phyloP scores from a whole-genome alignment of 2,329 filamentous ascomycete species.

The Paramyrothecium sp. region DNA sequence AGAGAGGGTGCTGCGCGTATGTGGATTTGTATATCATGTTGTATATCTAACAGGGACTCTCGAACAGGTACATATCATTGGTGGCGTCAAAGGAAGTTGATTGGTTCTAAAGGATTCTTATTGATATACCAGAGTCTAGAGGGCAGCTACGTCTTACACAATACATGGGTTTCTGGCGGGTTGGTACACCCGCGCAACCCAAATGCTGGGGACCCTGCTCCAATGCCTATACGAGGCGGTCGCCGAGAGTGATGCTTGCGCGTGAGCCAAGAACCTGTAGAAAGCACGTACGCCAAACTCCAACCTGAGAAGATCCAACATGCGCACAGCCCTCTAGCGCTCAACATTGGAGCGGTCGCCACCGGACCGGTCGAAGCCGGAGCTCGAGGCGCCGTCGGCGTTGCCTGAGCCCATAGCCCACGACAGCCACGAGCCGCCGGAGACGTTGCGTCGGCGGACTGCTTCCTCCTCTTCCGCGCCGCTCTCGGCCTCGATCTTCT shows the following conservation, averaged over 20 bases:
- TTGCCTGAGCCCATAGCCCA: constrained; percentile 41
- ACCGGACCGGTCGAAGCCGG: constrained; percentile 34
- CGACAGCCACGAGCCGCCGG: constrained; percentile 45
- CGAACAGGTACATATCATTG: no score
- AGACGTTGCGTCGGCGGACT: constrained; percentile 28
- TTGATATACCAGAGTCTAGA: no score
- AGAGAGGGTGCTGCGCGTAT: no score
- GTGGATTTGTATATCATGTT: no score
- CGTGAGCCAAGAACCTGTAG: background rate
- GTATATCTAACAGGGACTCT: no score
- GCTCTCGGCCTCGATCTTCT: constrained; percentile 79
- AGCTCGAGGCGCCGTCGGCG: constrained; percentile 28
- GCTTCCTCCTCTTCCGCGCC: constrained; percentile 51
- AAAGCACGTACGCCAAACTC: background rate
- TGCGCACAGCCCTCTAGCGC: background rate
- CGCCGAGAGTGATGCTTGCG: background rate
- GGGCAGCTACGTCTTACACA: background rate
- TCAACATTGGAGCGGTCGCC: constrained; percentile 14
- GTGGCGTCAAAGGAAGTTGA: no score
- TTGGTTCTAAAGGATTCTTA: no score
- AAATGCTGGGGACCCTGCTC: background rate
- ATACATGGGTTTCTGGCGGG: background rate
- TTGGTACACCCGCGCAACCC: background rate
- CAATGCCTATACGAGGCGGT: background rate
- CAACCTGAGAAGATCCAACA: constrained; percentile 4